A percentile compares a stretch with the other conserved stretches of the same genome.
These are phyloP conservation scores for Trichosporon sp. DNA, from an alignment of 1,284 basidiomycete genomes.

Conservation along the genomic window DNA sequence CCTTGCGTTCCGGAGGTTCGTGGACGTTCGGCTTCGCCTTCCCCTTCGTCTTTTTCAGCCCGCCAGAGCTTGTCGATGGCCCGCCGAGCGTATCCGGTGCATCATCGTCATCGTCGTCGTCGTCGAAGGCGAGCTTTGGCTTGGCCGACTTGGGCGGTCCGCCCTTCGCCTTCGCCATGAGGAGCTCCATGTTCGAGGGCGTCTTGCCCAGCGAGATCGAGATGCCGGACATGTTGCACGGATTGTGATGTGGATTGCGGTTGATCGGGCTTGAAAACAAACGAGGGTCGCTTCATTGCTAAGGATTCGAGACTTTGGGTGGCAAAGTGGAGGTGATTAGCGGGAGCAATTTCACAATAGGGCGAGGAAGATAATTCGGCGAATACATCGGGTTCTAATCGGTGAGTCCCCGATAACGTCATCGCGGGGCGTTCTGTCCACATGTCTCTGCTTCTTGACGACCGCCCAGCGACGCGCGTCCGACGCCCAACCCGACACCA, in stretches of 20 bases:
- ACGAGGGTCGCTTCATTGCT: neutral
- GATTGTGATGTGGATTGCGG: neutral
- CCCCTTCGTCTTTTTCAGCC: constrained; percentile 31
- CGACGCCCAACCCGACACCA: neutral
- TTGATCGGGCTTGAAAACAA: neutral
- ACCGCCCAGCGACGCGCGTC: neutral
- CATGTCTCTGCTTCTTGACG: constrained; percentile 16
- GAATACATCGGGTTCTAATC: neutral
- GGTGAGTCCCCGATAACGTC: constrained; percentile 10
- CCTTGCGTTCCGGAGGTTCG: constrained; percentile 6
- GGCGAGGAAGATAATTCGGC: neutral
- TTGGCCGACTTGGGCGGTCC: constrained; percentile 21
- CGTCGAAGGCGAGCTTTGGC: constrained; percentile 33
- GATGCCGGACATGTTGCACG: constrained; percentile 8
- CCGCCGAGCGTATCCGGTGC: constrained; percentile 10
- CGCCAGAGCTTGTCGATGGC: constrained; percentile 21
- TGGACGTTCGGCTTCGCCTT: constrained; percentile 24
- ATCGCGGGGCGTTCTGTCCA: neutral
- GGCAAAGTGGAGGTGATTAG: constrained; percentile 12
- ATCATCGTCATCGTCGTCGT: constrained; percentile 50
- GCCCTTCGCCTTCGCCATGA: constrained; percentile 47
- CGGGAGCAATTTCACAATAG: neutral
- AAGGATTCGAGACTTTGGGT: neutral
- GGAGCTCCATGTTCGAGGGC: constrained; percentile 45
- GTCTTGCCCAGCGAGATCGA: constrained; percentile 14